These are phyloP conservation scores for Meira nashicola DNA, from an alignment of 1,284 basidiomycete genomes.

Conservation along the genomic window DNA sequence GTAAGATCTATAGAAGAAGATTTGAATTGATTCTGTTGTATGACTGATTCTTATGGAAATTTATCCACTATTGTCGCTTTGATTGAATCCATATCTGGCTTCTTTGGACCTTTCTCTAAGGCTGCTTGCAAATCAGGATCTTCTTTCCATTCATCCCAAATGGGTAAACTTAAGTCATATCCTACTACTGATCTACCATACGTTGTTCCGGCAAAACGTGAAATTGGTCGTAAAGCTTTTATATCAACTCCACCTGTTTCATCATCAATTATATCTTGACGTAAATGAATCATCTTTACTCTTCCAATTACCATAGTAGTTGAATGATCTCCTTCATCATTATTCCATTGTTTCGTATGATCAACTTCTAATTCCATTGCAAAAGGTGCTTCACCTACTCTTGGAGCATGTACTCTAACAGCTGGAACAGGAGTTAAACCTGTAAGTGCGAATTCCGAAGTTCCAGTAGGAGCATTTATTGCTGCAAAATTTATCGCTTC, in stretches of 20 bases:
- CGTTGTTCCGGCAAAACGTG: neutral
- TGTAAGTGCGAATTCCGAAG: slow-evolving; percentile 32
- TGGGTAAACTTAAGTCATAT: neutral
- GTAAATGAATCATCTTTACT: slow-evolving; percentile 31
- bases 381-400: slow-evolving; percentile 37
- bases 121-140: neutral
- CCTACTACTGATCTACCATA: neutral
- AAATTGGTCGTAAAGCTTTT: neutral
- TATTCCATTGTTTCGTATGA: slow-evolving; percentile 25
- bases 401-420: slow-evolving; percentile 28
- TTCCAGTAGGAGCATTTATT: slow-evolving; percentile 30
- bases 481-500: slow-evolving; percentile 43
- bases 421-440: slow-evolving; percentile 39
- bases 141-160: neutral
- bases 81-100: neutral
- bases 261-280: slow-evolving; percentile 33
- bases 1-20: too few relatives aligned
- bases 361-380: slow-evolving; percentile 40
- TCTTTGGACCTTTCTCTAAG: neutral
- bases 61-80: neutral
- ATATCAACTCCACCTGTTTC: slow-evolving; percentile 20
- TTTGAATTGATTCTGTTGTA: too few relatives aligned
- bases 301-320: slow-evolving; percentile 35
- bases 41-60: neutral
- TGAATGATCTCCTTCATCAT: slow-evolving; percentile 33